Evolutionary conservation across 805 yeast genomes (phyloP).

Genomic region (Lipomyces kockii): DNA sequence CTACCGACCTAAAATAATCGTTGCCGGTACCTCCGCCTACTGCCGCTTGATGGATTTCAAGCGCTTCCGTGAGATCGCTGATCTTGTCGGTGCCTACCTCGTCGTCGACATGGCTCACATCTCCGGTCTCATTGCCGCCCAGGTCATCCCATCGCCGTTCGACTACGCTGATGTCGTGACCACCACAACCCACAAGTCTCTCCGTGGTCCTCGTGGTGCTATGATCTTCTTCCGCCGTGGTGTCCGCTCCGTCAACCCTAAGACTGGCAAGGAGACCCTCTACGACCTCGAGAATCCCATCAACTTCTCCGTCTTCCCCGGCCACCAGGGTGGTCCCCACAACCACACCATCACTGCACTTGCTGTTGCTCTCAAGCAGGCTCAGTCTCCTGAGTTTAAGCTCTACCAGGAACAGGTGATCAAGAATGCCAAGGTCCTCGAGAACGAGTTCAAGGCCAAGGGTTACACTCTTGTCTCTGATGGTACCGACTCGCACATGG

Average conservation of each 20-base stretch:
- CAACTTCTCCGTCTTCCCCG: conserved; percentile 99
- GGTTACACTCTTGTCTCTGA: conserved; percentile 86
- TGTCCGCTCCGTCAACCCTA: conserved; percentile 79
- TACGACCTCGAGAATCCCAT: conserved; percentile 94
- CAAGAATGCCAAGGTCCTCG: conserved; percentile 85
- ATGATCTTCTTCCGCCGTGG: conserved; percentile 99
- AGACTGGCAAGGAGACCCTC: conserved; percentile 87
- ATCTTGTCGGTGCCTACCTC: conserved; percentile 94
- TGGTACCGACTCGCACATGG: conserved; percentile 98
- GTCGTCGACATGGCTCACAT: conserved; percentile 99
- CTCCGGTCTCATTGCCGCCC: conserved; percentile 94
- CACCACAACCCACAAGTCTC: conserved; percentile 97
- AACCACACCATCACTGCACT: conserved; percentile 98
- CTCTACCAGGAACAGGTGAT: conserved; percentile 88
- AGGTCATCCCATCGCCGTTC: conserved; percentile 94
- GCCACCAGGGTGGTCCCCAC: conserved; percentile 99
- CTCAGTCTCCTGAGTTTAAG: conserved; percentile 85
- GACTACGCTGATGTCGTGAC: conserved; percentile 97
- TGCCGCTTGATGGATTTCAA: conserved; percentile 95
- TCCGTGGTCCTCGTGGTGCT: conserved; percentile 99
- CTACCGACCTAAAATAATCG: conserved; percentile 94
- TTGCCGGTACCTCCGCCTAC: conserved; percentile 98
- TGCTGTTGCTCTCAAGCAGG: conserved; percentile 96
- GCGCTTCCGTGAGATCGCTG: conserved; percentile 95
- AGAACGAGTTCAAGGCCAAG: conserved; percentile 66